Conservation (phyloP, 345 rosid species). For the Salix viminalis region DNA sequence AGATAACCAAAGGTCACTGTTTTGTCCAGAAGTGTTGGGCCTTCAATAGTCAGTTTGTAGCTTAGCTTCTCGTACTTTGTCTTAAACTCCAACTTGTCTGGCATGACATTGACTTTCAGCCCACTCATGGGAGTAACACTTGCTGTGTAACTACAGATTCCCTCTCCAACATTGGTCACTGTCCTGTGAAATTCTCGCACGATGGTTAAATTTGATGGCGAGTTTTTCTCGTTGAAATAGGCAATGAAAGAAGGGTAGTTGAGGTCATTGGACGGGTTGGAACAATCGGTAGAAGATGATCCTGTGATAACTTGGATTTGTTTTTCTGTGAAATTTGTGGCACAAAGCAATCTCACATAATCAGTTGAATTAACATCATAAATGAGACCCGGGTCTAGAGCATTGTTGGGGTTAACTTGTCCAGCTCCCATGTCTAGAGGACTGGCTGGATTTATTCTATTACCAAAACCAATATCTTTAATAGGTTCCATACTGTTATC, state of each 20-base stretch:
- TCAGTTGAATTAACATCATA: conserved; percentile 41
- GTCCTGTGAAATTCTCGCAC: conserved; percentile 42
- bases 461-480: conserved; percentile 18
- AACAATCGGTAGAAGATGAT: conserved; percentile 36
- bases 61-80: conserved; percentile 38
- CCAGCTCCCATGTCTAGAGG: conserved; percentile 57
- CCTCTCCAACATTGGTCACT: conserved; percentile 49
- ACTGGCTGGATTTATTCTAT: conserved; percentile 18
- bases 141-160: conserved; percentile 28
- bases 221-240: conserved; percentile 14
- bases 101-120: conserved; percentile 29
- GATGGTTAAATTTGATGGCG: background rate
- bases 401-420: conserved; percentile 51
- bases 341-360: conserved; percentile 44
- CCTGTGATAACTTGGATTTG: conserved; percentile 46
- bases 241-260: conserved; percentile 63
- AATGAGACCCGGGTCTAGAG: conserved; percentile 51
- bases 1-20: conserved; percentile 34
- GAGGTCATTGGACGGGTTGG: conserved; percentile 38
- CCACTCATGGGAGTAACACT: conserved; percentile 26
- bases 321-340: conserved; percentile 37
- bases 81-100: conserved; percentile 37
- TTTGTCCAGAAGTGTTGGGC: conserved; percentile 16
- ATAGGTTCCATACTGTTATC: conserved; percentile 28
- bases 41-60: conserved; percentile 39